Conservation (phyloP, 2,329 filamentous ascomycete genomes). For the Penicillium sp. region DNA sequence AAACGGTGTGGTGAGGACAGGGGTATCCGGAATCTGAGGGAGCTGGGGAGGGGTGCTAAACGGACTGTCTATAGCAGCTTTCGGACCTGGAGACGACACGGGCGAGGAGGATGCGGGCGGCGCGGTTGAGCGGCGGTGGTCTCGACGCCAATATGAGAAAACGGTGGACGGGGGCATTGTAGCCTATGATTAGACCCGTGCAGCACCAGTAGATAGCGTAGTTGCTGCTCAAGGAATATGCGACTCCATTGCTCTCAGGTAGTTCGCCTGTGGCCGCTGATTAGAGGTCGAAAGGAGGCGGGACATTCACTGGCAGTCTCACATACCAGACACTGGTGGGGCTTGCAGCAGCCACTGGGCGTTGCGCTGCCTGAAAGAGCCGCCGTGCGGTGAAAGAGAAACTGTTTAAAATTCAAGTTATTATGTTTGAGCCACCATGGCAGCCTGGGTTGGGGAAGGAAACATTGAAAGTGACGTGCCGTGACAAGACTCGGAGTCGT, state of each 20-base stretch:
- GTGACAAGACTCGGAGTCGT: constrained; percentile 1
- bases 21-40: constrained; percentile 35
- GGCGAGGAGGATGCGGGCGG: constrained; percentile 32
- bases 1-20: constrained; percentile 32
- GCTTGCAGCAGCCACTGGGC: constrained; percentile 15
- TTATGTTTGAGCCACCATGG: too few relatives aligned
- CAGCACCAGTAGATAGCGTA: constrained; percentile 17
- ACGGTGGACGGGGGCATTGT: constrained; percentile 44
- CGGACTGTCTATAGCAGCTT: constrained; percentile 22
- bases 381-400: not conserved
- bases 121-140: constrained; percentile 41
- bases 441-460: too few relatives aligned
- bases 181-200: constrained; percentile 15
- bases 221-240: constrained; percentile 14
- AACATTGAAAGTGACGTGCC: not conserved
- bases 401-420: not conserved
- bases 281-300: constrained; percentile 18
- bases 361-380: constrained; percentile 4
- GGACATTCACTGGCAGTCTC: constrained; percentile 13
- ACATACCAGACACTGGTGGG: constrained; percentile 28
- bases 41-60: constrained; percentile 37
- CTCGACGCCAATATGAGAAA: constrained; percentile 47
- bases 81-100: constrained; percentile 25
- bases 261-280: constrained; percentile 13
- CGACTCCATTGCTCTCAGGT: constrained; percentile 23